phyloP scores from a whole-genome alignment of 2,329 filamentous ascomycete genomes.

The Hypoxylon sp. region DNA sequence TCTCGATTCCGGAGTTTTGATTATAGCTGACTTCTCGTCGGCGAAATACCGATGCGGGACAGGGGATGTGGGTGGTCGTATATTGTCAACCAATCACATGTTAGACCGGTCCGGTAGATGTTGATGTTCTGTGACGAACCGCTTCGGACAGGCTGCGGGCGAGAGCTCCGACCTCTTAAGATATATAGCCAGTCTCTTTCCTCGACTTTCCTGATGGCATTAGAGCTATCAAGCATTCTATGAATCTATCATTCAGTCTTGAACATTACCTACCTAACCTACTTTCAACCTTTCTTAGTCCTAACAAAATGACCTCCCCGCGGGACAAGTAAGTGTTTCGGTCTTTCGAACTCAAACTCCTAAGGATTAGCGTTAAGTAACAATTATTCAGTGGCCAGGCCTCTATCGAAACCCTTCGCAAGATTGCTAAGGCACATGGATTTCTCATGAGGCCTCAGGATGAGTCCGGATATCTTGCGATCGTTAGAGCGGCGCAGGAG shows the following conservation, averaged over 20 bases:
- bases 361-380: neutral
- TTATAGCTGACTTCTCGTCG: neutral
- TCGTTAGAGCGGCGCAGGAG: slow-evolving; percentile 21
- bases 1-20: slow-evolving; percentile 2
- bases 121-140: neutral
- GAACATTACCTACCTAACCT: neutral
- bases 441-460: slow-evolving; percentile 34
- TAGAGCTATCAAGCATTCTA: neutral
- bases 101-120: slow-evolving; percentile 1
- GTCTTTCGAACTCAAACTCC: neutral
- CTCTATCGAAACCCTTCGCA: slow-evolving; percentile 30
- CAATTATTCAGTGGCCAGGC: slow-evolving; percentile 1
- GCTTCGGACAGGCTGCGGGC: neutral
- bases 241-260: neutral
- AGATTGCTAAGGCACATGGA: slow-evolving; percentile 28
- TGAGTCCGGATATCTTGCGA: slow-evolving; percentile 30
- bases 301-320: slow-evolving; percentile 15
- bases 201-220: neutral
- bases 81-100: slow-evolving; percentile 32
- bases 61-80: slow-evolving; percentile 25
- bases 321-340: slow-evolving; percentile 19
- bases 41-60: slow-evolving; percentile 27
- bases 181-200: slow-evolving; percentile 23
- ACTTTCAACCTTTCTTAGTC: neutral
- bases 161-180: neutral